A percentile compares a stretch with the other conserved stretches of the same genome.
Evolutionary conservation across 139 green algal genomes (phyloP).

Genomic region (Coccomyxa sp.): DNA sequence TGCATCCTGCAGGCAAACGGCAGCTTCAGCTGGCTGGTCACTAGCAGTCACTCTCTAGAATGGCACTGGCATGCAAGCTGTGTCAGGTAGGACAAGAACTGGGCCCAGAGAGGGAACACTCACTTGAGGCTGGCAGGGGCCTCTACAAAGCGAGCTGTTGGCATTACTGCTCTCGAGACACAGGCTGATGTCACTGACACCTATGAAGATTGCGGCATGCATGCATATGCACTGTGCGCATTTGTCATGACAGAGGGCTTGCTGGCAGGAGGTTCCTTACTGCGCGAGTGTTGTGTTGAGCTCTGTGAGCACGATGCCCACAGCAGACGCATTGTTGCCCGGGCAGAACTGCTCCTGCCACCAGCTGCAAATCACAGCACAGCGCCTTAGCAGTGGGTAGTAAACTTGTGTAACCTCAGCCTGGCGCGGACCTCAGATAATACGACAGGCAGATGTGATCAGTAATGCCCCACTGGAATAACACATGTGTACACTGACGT

Average conservation of each 20-base stretch:
- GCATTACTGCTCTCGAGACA: too few relatives aligned
- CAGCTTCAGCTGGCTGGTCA: neutral
- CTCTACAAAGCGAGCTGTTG: too few relatives aligned
- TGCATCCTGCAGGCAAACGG: neutral
- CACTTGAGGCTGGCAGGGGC: too few relatives aligned
- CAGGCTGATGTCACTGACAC: too few relatives aligned
- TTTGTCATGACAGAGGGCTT: too few relatives aligned
- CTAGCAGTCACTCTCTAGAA: neutral
- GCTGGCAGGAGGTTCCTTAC: too few relatives aligned
- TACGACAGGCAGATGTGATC: too few relatives aligned
- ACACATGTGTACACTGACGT: neutral
- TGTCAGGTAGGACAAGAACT: neutral
- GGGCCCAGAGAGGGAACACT: too few relatives aligned
- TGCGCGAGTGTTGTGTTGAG: slow-evolving; percentile 24
- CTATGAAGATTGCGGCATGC: too few relatives aligned
- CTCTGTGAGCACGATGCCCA: slow-evolving; percentile 65
- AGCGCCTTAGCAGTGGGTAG: neutral
- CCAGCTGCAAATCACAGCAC: slow-evolving; percentile 37
- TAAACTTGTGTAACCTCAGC: neutral
- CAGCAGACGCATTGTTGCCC: slow-evolving; percentile 27
- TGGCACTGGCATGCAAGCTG: neutral
- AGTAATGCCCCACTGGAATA: too few relatives aligned
- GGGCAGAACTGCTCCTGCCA: slow-evolving; percentile 61
- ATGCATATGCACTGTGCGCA: too few relatives aligned
- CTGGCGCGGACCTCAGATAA: too few relatives aligned